Evolutionary conservation across 805 yeast species (phyloP).

Genomic region (Komagataella pastoris): DNA sequence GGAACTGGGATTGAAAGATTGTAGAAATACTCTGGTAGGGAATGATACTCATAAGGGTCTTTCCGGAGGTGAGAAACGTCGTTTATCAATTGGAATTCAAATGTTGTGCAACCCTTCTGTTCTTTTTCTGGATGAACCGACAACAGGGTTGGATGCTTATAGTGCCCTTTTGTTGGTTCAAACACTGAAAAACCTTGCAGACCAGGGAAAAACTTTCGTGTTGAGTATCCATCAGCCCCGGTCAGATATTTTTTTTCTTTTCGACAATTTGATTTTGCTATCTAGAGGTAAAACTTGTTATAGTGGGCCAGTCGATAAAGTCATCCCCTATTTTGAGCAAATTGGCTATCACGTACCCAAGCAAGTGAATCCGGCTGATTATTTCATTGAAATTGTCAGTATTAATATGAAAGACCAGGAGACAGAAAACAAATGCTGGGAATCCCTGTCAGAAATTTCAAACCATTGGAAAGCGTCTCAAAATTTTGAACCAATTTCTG

Average conservation of each 20-base stretch:
- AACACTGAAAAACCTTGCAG: constrained; percentile 45
- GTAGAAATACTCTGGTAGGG: constrained; percentile 47
- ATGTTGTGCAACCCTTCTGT: constrained; percentile 64
- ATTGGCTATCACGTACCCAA: constrained; percentile 32
- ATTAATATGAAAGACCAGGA: constrained; percentile 31
- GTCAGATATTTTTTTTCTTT: constrained; percentile 54
- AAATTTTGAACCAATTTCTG: background rate
- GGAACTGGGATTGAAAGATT: constrained; percentile 53
- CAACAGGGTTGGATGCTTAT: constrained; percentile 76
- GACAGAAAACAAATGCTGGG: constrained; percentile 19
- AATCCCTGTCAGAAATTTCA: constrained; percentile 20
- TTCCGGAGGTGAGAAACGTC: constrained; percentile 77
- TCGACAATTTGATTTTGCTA: constrained; percentile 56
- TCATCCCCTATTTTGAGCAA: constrained; percentile 33
- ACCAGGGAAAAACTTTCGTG: constrained; percentile 54
- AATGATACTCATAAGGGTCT: constrained; percentile 40
- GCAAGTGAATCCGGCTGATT: constrained; percentile 50
- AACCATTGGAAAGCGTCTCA: constrained; percentile 21
- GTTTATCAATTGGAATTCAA: constrained; percentile 70
- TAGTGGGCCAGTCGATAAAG: constrained; percentile 27
- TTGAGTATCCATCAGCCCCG: constrained; percentile 80
- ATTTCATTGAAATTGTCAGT: constrained; percentile 41
- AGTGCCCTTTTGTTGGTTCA: constrained; percentile 55
- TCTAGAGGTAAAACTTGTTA: constrained; percentile 44
- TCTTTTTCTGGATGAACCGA: constrained; percentile 75